Conservation (phyloP, 768 basidiomycete species). For the Dacryopinax primogenitus region DNA sequence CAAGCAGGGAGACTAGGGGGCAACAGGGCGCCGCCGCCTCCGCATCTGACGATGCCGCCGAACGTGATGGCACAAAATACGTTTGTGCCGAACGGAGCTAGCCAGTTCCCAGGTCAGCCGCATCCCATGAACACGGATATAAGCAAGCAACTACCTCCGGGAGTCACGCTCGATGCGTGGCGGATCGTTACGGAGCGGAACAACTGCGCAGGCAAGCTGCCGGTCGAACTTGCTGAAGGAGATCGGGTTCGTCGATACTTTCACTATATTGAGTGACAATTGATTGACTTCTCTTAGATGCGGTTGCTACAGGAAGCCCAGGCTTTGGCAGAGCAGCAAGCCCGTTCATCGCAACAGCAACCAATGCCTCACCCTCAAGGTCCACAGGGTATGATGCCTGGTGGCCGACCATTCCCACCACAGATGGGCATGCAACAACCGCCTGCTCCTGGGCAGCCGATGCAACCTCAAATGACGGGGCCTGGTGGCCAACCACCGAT, state of each 20-base stretch:
- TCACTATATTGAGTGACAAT: not conserved
- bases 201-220: not conserved
- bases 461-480: constrained; percentile 42
- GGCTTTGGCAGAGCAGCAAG: not conserved
- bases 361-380: constrained; percentile 20
- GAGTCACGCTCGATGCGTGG: not conserved
- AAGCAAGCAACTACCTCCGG: not conserved
- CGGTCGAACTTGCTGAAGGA: not conserved
- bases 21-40: not conserved
- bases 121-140: not conserved
- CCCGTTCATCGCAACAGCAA: constrained; percentile 20
- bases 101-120: not conserved
- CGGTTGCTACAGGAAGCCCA: not conserved
- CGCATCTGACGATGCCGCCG: not conserved
- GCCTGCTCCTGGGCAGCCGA: constrained; percentile 35
- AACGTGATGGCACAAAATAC: not conserved
- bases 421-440: constrained; percentile 9
- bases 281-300: not conserved
- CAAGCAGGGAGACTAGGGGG: not conserved
- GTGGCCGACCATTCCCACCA: constrained; percentile 27
- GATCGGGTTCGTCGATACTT: not conserved
- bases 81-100: not conserved
- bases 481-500: constrained; percentile 43
- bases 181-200: not conserved
- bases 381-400: constrained; percentile 47